Base-by-base conservation (phyloP, 2,329 filamentous ascomycete species). In the Dissoconium aciculare region DNA sequence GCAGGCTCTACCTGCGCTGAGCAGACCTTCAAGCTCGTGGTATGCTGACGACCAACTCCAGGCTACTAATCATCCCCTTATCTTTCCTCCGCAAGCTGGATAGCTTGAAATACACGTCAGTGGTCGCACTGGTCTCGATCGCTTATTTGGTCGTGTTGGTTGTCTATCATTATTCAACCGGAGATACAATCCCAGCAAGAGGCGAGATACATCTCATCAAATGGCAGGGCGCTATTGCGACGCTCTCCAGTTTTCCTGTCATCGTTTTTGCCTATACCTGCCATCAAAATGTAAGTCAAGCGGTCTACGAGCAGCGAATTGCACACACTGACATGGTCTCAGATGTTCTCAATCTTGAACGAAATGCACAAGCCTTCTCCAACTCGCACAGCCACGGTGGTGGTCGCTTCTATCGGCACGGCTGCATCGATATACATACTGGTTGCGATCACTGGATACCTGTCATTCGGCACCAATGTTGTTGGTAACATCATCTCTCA, bases 211-310 rank as follows among this genome's bases (percentile, higher is more conserved):
- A 79, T 28, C 60, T 83, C 16, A 66, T 94, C 39, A 62, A 71
- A 38, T 93, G 83, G 77, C 77, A 74, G 26, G 82, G 87, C 5
- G 66, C 81, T 3, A 65, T 92, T 6, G 70, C 78, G 19, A 75
- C 79, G 5, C 64, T 98, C 31, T 83, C 82, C 44, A 85, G 80
- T 39, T 72, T 98, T 41, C 89, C 89, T 0, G 84, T 98, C 31
- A 85, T 95, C 34, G 82, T 98, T 2, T 98, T 98, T 63, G 89
- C 87, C n/a, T 98, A 95, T 54, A 98, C 89, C 1, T 98, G 89
- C 54, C 89, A 98, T 56, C 89, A 98, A 51, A 98, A 98, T 53
- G 82, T 89, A 60, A 42, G 71, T 51, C 9, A 5, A 34, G 3
- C 4, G 5, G 4, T 14, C 2, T 24, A n/a, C n/a, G n/a, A n/a